Evolutionary conservation across 306 rosid genomes (phyloP).

Genomic region (Fragaria vesca): DNA sequence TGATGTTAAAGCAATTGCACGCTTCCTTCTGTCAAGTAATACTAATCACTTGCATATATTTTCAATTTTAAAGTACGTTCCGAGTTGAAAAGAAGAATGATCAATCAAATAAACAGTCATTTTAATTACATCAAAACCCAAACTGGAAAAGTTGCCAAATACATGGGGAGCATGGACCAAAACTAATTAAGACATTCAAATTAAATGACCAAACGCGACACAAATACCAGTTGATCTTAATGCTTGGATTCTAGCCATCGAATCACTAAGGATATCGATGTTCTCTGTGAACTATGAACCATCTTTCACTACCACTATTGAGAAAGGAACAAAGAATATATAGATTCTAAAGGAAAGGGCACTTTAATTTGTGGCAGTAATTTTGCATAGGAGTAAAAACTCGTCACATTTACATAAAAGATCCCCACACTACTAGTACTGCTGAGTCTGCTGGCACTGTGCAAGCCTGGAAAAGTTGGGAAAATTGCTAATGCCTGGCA

Average conservation of each 20-base stretch:
- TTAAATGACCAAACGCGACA: neutral
- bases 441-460: neutral
- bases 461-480: neutral
- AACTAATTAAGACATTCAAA: neutral
- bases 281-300: neutral
- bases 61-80: neutral
- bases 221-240: neutral
- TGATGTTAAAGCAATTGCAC: neutral
- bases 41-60: neutral
- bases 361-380: neutral
- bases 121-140: neutral
- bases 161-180: neutral
- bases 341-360: neutral
- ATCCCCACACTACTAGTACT: conserved; percentile 1
- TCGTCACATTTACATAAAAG: neutral
- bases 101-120: neutral
- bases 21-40: neutral
- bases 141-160: neutral
- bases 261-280: neutral
- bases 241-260: neutral
- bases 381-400: neutral
- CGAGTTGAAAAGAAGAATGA: neutral
- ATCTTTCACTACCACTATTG: conserved; percentile 5
- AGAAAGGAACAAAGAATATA: neutral
- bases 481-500: conserved; percentile 10